Evolutionary conservation across 345 rosid genomes (phyloP), one percentile per base, ranked within the genome.

Genomic region (Citrus mangshanensis): DNA sequence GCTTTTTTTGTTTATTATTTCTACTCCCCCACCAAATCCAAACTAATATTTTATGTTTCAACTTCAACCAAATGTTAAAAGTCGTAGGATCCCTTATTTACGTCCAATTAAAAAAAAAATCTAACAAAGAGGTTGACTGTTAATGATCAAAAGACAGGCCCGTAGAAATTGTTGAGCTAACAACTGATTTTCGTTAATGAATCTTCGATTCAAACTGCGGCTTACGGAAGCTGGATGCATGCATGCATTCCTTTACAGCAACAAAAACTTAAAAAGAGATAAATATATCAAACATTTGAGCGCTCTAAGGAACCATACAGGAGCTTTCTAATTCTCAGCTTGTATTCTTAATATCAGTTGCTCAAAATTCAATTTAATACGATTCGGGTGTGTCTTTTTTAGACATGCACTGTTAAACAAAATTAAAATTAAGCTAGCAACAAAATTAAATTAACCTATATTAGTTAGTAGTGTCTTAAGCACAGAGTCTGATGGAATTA

Each of bases 111-210:
- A 38, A 38, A 38, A 38, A 40, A 2, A 28, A n/a, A n/a, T n/a
- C 42, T 22, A 74, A 62, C 77, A 61, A 40, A 42, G 27, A n/a
- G 22, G 46, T 58, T 34, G 42, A 21, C n/a, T 22, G 21, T 2
- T 10, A 46, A 46, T 61, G 10, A 32, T 13, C 9, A 9, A 34
- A 28, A 3, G 65, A 63, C 58, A 73, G 12, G 42, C n/a, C 0
- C 30, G 60, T 42, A 59, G 38, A 73, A 69, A 73, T 71, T 25
- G 84, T 81, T 81, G 78, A 83, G 59, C 82, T 64, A 83, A 72
- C 80, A 32, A 49, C 46, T 34, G 5, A 54, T n/a, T 32, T 8
- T 38, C 0, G 12, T 25, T 46, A 14, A 34, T 25, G 9, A 63
- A 0, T 30, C 14, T 46, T 46, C 51, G 4, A 13, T 46, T 46